These are phyloP conservation scores for Elaphomyces granulatus DNA, from an alignment of 495 filamentous ascomycete species.

Conservation along the genomic window DNA sequence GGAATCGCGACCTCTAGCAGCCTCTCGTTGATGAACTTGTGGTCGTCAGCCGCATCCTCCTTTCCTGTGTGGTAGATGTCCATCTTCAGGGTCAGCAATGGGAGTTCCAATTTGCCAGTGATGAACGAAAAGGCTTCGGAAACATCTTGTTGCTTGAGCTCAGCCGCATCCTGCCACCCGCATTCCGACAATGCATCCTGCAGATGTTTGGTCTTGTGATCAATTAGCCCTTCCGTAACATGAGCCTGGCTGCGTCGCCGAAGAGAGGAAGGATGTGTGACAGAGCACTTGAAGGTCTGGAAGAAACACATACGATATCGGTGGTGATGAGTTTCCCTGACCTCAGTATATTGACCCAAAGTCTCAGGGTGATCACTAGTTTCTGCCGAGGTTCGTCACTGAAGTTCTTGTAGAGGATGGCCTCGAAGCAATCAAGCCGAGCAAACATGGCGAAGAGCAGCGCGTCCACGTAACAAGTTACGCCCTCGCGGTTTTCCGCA, in stretches of 20 bases:
- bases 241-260: no score
- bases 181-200: constrained; percentile 74
- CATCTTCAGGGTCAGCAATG: constrained; percentile 82
- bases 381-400: constrained; percentile 50
- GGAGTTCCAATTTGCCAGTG: constrained; percentile 73
- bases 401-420: constrained; percentile 63
- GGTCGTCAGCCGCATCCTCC: constrained; percentile 70
- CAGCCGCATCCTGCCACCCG: constrained; percentile 75
- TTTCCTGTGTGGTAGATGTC: constrained; percentile 85
- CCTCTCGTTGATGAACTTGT: constrained; percentile 85
- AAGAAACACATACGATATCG: constrained; percentile 56
- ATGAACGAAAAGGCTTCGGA: constrained; percentile 95
- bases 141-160: constrained; percentile 71
- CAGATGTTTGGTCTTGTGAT: constrained; percentile 56
- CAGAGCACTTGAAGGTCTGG: no score
- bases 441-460: constrained; percentile 97
- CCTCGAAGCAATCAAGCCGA: constrained; percentile 76
- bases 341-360: constrained; percentile 89
- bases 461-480: constrained; percentile 85
- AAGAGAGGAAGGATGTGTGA: no score
- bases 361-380: constrained; percentile 55
- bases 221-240: no score
- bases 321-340: constrained; percentile 71
- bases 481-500: constrained; percentile 69
- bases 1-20: constrained; percentile 84